phyloP scores from a whole-genome alignment of 148 eudicot species.

The Simmondsia chinensis region DNA sequence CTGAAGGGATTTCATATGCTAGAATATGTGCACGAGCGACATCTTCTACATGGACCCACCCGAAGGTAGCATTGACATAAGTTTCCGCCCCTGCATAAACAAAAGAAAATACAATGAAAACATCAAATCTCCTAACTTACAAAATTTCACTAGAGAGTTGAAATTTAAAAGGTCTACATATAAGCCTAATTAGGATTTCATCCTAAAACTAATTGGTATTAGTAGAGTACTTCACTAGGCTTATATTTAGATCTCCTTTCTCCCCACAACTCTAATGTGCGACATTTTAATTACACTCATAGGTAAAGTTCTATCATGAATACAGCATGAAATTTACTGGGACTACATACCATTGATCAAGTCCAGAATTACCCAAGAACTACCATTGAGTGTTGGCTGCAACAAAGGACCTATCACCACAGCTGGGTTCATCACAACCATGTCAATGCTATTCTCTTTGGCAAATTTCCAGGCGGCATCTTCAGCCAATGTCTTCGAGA shows the following conservation, averaged over 20 bases:
- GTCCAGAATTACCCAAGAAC: slow-evolving; percentile 16
- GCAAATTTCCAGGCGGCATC: slow-evolving; percentile 29
- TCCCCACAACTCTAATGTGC: too few relatives aligned
- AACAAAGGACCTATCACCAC: slow-evolving; percentile 24
- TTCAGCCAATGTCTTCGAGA: slow-evolving; percentile 30
- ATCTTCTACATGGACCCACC: slow-evolving; percentile 51
- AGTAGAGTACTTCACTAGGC: too few relatives aligned
- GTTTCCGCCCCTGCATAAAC: slow-evolving; percentile 28
- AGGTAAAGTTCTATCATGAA: background rate
- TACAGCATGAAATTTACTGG: background rate
- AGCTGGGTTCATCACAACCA: slow-evolving; percentile 19
- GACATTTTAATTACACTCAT: too few relatives aligned
- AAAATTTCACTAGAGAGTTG: too few relatives aligned
- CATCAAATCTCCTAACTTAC: too few relatives aligned
- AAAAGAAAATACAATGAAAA: slow-evolving; percentile 5
- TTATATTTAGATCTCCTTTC: too few relatives aligned
- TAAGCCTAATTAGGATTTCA: too few relatives aligned
- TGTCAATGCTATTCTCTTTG: slow-evolving; percentile 18
- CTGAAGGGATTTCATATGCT: slow-evolving; percentile 48
- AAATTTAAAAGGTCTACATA: too few relatives aligned
- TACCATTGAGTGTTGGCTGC: slow-evolving; percentile 15
- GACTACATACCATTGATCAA: slow-evolving; percentile 25
- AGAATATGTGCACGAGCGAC: slow-evolving; percentile 51
- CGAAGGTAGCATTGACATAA: slow-evolving; percentile 18
- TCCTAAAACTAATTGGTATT: too few relatives aligned